Evolutionary conservation across 345 rosid genomes (phyloP), one percentile per base, ranked within the genome.

Genomic region (Pugionium dolabratum): DNA sequence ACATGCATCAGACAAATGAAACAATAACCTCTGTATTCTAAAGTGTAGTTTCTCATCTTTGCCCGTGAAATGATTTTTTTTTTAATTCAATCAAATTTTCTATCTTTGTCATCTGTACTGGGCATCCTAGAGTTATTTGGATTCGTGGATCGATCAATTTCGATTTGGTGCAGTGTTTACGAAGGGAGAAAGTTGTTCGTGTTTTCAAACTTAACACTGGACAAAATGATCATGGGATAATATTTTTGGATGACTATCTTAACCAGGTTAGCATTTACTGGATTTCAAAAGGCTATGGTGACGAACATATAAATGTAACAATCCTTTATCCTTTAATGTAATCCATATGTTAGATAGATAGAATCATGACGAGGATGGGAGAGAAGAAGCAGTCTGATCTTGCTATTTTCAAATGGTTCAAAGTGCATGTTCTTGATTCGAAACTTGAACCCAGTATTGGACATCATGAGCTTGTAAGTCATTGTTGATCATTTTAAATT

Each of bases 211-310:
- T 94, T 41, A 88, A 83, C 77, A 85, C 87, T 10, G 97, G 95
- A 66, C 91, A 94, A 74, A 91, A 94, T 76, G 97, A 94, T 76
- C 96, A 90, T 58, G 97, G 85, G 2, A 76, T 90, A 29, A 82
- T 94, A 86, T 88, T 90, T 73, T 60, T 82, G 62, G 95, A 88
- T 70, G 96, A 91, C 84, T 90, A 91, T 67, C 73, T 85, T 70
- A 74, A 70, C 55, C 95, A 88, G 95, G 96, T 86, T 74, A 9
- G 74, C 57, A 25, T 42, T 64, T 57, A 7, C 49, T 25, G 30
- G 66, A 36, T 55, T 32, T 26, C 31, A 8, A 39, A 6, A 37
- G 30, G 41, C 1, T 46, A 0, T n/a, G 4, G 36, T 18, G 37
- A 5, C 27, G 18, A 5, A 36, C 26, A 46, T 35, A 34, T 5